phyloP scores from a whole-genome alignment of 257 asterid genomes.

The Solanum microdontum region DNA sequence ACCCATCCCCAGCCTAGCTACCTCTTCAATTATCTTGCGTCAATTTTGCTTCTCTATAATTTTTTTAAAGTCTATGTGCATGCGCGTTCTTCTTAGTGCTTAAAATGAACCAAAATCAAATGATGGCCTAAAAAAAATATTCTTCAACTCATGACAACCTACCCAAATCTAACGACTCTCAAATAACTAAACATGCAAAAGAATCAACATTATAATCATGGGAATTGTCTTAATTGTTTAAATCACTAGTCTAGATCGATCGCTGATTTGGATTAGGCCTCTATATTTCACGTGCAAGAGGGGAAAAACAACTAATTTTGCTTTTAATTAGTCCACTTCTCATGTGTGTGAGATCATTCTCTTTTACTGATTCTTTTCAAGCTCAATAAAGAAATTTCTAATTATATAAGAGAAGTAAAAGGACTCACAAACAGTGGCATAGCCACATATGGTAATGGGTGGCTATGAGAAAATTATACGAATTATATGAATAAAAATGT shows the following conservation, averaged over 20 bases:
- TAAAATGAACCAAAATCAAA: background rate
- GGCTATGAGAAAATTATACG: too few relatives aligned
- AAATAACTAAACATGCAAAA: background rate
- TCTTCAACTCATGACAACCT: background rate
- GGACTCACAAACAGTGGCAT: background rate
- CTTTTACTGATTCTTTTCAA: background rate
- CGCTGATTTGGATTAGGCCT: background rate
- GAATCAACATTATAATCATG: background rate
- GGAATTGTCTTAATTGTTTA: background rate
- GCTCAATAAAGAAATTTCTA: background rate
- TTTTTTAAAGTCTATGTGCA: background rate
- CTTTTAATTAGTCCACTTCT: background rate
- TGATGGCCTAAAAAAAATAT: background rate
- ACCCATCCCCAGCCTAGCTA: conserved; percentile 14
- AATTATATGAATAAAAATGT: too few relatives aligned
- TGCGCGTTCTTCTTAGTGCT: background rate
- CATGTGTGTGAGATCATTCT: background rate
- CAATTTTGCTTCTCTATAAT: background rate
- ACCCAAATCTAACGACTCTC: background rate
- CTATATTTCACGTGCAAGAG: background rate
- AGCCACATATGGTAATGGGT: too few relatives aligned
- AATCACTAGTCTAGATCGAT: background rate
- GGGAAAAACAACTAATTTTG: background rate
- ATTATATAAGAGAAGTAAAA: background rate
- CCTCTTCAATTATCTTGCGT: background rate